Evolutionary conservation across 768 basidiomycete genomes (phyloP).

Genomic region (Phylloporus arenicola): DNA sequence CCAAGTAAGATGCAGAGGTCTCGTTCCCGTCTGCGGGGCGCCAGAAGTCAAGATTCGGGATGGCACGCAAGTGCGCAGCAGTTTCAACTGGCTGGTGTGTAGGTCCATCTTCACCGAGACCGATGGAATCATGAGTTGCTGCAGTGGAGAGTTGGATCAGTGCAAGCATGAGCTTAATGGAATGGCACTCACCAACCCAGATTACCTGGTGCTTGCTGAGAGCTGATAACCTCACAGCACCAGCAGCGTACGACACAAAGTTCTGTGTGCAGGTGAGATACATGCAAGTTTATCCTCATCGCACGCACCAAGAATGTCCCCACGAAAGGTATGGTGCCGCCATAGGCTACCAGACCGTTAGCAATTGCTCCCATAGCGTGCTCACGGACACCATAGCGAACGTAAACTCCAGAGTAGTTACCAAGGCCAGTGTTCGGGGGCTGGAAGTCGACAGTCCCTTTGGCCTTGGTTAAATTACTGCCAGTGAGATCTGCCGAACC

Average conservation of each 20-base stretch:
- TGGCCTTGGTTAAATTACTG: slow-evolving; percentile 86
- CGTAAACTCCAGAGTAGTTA: slow-evolving; percentile 79
- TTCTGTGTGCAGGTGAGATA: slow-evolving; percentile 44
- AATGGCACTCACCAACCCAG: slow-evolving; percentile 70
- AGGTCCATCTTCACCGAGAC: slow-evolving; percentile 90
- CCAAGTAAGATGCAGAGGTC: slow-evolving; percentile 87
- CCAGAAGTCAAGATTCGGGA: slow-evolving; percentile 90
- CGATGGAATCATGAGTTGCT: slow-evolving; percentile 95
- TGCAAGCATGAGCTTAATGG: not conserved
- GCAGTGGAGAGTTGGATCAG: slow-evolving; percentile 1
- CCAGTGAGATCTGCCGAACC: slow-evolving; percentile 92
- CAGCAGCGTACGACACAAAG: slow-evolving; percentile 91
- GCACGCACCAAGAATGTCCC: slow-evolving; percentile 80
- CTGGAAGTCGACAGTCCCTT: slow-evolving; percentile 86
- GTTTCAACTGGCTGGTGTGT: slow-evolving; percentile 96
- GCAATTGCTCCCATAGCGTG: slow-evolving; percentile 96
- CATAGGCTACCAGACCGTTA: slow-evolving; percentile 87
- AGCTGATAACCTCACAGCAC: slow-evolving; percentile 87
- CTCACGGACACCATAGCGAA: slow-evolving; percentile 96
- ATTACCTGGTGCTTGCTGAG: slow-evolving; percentile 87
- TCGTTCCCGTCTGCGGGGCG: slow-evolving; percentile 95
- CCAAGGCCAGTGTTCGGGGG: slow-evolving; percentile 81
- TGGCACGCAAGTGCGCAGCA: slow-evolving; percentile 77
- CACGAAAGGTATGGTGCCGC: slow-evolving; percentile 84
- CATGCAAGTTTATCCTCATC: not conserved